A percentile compares a stretch with the other conserved stretches of the same genome.
phyloP scores from a whole-genome alignment of 176 grass and related monocot species.

The Typha latifolia region DNA sequence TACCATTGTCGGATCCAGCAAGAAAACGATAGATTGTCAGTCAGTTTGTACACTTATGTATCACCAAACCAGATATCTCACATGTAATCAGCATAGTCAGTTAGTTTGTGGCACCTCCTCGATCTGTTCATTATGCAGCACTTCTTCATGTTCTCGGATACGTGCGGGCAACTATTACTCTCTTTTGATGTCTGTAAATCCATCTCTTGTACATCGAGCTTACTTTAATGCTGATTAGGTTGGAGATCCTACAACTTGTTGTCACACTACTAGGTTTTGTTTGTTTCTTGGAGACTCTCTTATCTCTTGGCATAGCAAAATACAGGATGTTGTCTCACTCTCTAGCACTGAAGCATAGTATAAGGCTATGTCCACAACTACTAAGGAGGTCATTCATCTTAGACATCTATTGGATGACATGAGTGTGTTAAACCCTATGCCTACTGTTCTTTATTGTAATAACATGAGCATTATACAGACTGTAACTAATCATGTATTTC shows the following conservation, averaged over 20 bases:
- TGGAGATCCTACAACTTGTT: no score
- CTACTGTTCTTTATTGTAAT: neutral
- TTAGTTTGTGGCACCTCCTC: no score
- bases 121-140: no score
- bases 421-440: neutral
- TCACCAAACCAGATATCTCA: no score
- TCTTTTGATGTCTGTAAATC: no score
- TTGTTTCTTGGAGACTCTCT: no score
- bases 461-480: neutral
- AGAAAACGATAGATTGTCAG: neutral
- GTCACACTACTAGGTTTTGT: no score
- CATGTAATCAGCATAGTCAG: no score
- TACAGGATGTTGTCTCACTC: neutral
- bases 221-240: neutral
- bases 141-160: no score
- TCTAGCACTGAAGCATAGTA: neutral
- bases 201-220: neutral
- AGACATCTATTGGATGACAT: neutral
- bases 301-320: no score
- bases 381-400: neutral
- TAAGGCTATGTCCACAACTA: neutral
- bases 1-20: no score
- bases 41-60: neutral
- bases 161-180: no score
- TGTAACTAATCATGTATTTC: neutral